Conservation (phyloP, 371 early-diverging fungal genomes). For the Mucor saturninus region DNA sequence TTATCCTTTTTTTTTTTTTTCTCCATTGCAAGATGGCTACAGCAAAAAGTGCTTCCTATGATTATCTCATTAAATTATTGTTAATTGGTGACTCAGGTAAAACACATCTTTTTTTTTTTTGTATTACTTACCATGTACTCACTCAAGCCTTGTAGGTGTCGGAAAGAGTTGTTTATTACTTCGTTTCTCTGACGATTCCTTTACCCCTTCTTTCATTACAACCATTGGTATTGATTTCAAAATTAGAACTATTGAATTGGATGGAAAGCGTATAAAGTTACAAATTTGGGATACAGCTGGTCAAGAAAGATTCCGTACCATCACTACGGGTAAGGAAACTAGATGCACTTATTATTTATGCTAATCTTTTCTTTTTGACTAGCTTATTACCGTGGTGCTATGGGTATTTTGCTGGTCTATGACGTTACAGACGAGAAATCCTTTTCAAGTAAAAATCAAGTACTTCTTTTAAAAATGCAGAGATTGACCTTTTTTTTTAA, state of each 20-base stretch:
- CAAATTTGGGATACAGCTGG: conserved; percentile 99
- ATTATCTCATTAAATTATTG: conserved; percentile 98
- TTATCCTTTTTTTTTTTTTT: too few species aligned
- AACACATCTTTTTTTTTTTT: not conserved
- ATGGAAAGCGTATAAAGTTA: conserved; percentile 98
- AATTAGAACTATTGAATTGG: conserved; percentile 98
- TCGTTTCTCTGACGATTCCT: conserved; percentile 98
- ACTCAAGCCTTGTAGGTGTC: conserved; percentile 64
- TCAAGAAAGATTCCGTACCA: conserved; percentile 99
- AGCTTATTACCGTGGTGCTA: conserved; percentile 99
- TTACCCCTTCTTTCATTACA: conserved; percentile 97
- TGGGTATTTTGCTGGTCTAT: conserved; percentile 99
- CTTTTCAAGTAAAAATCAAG: conserved; percentile 77
- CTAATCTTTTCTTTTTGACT: not conserved
- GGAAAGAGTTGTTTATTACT: conserved; percentile 98
- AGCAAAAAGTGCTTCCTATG: conserved; percentile 88
- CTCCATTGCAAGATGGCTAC: conserved; percentile 63
- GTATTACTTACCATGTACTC: not conserved
- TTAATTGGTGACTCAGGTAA: conserved; percentile 99
- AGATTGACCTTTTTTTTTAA: not conserved
- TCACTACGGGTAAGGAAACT: conserved; percentile 81
- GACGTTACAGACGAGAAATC: conserved; percentile 98
- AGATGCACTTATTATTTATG: not conserved
- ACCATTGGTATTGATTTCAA: conserved; percentile 99
- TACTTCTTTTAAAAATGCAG: not conserved